These are phyloP conservation scores for Dalechampia spathulata DNA, from an alignment of 441 rosid genomes.

Conservation along the genomic window DNA sequence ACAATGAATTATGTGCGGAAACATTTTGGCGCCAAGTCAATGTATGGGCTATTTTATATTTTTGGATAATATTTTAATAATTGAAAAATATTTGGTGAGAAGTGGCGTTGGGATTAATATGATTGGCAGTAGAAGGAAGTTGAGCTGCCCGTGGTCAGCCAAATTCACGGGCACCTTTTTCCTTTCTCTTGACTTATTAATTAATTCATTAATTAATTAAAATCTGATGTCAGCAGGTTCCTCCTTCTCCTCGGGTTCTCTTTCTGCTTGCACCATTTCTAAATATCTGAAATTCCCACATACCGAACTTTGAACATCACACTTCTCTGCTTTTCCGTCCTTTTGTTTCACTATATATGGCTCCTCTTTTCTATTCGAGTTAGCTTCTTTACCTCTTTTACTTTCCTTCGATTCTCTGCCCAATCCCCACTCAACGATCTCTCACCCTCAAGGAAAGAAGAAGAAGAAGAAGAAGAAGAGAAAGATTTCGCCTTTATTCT, in stretches of 20 bases:
- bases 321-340: not conserved
- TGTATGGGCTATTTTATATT: no score
- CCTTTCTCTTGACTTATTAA: not conserved
- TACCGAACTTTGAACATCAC: slow-evolving; percentile 18
- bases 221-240: slow-evolving; percentile 50
- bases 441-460: not conserved
- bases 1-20: no score
- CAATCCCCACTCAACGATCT: slow-evolving; percentile 16
- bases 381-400: slow-evolving; percentile 13
- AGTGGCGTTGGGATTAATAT: no score
- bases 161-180: slow-evolving; percentile 29
- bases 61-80: no score
- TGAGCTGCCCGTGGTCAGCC: slow-evolving; percentile 49
- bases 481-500: slow-evolving; percentile 18
- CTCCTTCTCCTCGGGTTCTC: slow-evolving; percentile 89
- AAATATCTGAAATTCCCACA: slow-evolving; percentile 13
- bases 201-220: slow-evolving; percentile 6
- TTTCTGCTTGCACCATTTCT: slow-evolving; percentile 22
- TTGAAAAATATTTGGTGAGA: no score
- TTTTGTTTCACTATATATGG: not conserved
- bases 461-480: not conserved
- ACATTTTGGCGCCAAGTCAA: no score
- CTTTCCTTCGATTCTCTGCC: slow-evolving; percentile 40
- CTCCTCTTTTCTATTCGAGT: no score
- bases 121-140: no score